These are phyloP conservation scores for Thinopyrum elongatum DNA, from an alignment of 176 grass and related monocot genomes.

Conservation along the genomic window DNA sequence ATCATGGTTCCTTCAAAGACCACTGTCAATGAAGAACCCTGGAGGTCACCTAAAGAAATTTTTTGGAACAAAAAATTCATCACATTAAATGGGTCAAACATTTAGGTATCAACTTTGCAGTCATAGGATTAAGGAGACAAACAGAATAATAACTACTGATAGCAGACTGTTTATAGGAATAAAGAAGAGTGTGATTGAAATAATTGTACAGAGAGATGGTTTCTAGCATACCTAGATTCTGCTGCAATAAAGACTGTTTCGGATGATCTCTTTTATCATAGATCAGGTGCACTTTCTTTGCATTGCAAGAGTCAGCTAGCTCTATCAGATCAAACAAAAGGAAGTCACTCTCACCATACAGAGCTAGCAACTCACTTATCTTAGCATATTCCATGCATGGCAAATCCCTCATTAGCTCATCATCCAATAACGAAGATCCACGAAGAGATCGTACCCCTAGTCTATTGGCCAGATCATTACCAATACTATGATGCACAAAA, in stretches of 20 bases:
- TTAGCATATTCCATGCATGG: conserved; percentile 85
- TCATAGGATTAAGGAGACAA: neutral
- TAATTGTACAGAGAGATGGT: conserved; percentile 1
- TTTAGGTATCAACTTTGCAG: neutral
- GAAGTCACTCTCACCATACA: conserved; percentile 84
- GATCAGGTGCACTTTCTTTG: conserved; percentile 91
- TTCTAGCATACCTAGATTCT: conserved; percentile 74
- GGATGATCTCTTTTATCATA: conserved; percentile 97
- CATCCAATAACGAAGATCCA: conserved; percentile 77
- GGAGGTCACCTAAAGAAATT: conserved; percentile 64
- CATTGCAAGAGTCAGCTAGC: conserved; percentile 87
- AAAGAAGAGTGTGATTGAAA: conserved; percentile 4
- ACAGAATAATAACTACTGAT: neutral
- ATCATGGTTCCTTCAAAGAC: conserved; percentile 87
- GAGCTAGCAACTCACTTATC: conserved; percentile 86
- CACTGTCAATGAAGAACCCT: conserved; percentile 87
- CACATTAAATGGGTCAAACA: neutral
- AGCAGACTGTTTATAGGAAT: neutral
- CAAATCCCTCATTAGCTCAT: conserved; percentile 86
- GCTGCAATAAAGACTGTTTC: conserved; percentile 87
- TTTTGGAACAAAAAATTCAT: neutral
- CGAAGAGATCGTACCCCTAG: conserved; percentile 83
- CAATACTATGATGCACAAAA: conserved; percentile 80
- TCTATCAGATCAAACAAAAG: conserved; percentile 92
- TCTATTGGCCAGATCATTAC: conserved; percentile 86